These are phyloP conservation scores for Dendrocalamus sinicus DNA, from an alignment of 176 grass and related monocot genomes.

Conservation along the genomic window DNA sequence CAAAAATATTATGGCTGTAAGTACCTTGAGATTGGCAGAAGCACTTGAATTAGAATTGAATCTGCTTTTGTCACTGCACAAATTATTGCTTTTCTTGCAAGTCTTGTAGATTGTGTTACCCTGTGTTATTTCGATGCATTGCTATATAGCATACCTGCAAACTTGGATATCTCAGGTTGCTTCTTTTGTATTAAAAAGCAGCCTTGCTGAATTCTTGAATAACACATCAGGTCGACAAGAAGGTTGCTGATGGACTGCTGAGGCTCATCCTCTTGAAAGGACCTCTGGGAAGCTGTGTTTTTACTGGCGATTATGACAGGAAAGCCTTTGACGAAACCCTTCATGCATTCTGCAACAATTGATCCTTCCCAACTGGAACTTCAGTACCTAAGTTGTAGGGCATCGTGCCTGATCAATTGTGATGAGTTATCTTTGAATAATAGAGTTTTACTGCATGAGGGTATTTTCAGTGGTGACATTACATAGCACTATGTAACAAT, in stretches of 20 bases:
- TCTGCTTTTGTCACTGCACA: background rate
- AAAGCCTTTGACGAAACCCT: conserved; percentile 89
- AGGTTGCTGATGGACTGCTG: conserved; percentile 95
- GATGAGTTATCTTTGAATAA: background rate
- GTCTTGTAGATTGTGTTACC: conserved; percentile 9
- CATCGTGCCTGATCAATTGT: background rate
- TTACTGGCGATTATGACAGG: conserved; percentile 86
- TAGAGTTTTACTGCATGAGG: background rate
- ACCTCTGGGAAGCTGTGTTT: conserved; percentile 82
- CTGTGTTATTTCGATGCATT: background rate
- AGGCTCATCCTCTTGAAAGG: conserved; percentile 94
- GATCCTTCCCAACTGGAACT: conserved; percentile 35
- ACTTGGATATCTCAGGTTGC: background rate
- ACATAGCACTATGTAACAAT: no score
- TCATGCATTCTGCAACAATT: conserved; percentile 70
- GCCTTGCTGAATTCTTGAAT: conserved; percentile 40
- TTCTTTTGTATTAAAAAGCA: background rate
- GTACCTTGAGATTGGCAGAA: conserved; percentile 50
- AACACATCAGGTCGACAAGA: conserved; percentile 86
- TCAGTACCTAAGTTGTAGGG: background rate
- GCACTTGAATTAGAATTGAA: conserved; percentile 2
- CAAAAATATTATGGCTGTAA: conserved; percentile 88
- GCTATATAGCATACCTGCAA: background rate
- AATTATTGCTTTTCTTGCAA: background rate
- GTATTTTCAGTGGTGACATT: no score